Conservation (phyloP, 2,329 filamentous ascomycete species). For the Fusarium pseudoanthophilum region DNA sequence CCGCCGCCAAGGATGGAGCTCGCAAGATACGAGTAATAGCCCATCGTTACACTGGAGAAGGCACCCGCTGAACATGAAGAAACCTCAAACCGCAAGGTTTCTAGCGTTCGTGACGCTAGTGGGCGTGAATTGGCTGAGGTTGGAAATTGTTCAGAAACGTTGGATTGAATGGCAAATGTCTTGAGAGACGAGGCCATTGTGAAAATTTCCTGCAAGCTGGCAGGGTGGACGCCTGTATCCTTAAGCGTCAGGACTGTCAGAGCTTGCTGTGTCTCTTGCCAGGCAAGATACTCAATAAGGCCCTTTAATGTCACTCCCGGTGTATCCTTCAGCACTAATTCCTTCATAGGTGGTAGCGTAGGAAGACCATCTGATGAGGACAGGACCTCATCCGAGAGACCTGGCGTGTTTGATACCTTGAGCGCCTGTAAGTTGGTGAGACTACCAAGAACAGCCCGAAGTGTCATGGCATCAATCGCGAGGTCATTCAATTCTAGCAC, state of each 20-base stretch:
- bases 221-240: conserved; percentile 75
- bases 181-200: conserved; percentile 66
- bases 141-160: conserved; percentile 62
- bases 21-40: conserved; percentile 87
- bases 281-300: conserved; percentile 73
- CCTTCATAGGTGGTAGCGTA: conserved; percentile 78
- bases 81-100: conserved; percentile 85
- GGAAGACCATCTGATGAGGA: conserved; percentile 72
- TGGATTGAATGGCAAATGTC: conserved; percentile 65
- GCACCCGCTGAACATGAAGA: conserved; percentile 68
- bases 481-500: conserved; percentile 76
- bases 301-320: conserved; percentile 78
- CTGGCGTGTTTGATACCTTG: conserved; percentile 75
- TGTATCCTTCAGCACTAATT: conserved; percentile 77
- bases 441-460: conserved; percentile 76
- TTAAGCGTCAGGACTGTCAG: conserved; percentile 77
- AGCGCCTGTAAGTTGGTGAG: conserved; percentile 77
- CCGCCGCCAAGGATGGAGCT: conserved; percentile 81
- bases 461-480: conserved; percentile 73
- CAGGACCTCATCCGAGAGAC: conserved; percentile 83
- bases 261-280: conserved; percentile 66
- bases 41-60: conserved; percentile 64
- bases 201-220: conserved; percentile 70
- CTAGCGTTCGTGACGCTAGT: conserved; percentile 74
- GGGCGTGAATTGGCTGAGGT: conserved; percentile 63